Percentiles rank a stretch among this genome's conserved stretches.
Evolutionary conservation across 2,329 filamentous ascomycete species (phyloP).

Genomic region (Verticillium zaregamsianum): DNA sequence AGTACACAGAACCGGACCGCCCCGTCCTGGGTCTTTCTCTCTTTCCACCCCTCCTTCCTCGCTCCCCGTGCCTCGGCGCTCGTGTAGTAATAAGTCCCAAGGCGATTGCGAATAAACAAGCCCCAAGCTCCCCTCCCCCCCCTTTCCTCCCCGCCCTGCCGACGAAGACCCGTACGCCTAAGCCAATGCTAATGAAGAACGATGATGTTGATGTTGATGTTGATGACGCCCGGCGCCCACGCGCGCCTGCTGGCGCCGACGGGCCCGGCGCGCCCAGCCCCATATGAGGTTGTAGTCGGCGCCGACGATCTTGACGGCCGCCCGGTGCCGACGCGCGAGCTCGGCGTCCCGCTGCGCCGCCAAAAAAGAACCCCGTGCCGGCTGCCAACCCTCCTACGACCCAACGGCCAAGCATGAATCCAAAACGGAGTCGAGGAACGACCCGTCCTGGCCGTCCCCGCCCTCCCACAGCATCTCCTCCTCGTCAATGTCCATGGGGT

Average conservation of each 20-base stretch:
- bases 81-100: not conserved
- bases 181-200: not conserved
- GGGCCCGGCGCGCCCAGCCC: not conserved
- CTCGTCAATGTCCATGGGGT: constrained; percentile 56
- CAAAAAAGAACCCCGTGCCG: not conserved
- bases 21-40: not conserved
- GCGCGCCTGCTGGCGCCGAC: not conserved
- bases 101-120: not conserved
- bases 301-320: not conserved
- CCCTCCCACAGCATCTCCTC: constrained; percentile 59
- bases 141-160: not conserved
- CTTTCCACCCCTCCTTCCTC: not conserved
- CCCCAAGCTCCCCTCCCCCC: not conserved
- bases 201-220: not conserved
- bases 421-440: constrained; percentile 51
- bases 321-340: not conserved
- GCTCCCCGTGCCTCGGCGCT: not conserved
- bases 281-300: not conserved
- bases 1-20: not conserved
- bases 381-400: constrained; percentile 17
- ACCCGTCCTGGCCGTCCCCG: constrained; percentile 45
- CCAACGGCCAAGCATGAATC: constrained; percentile 51
- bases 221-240: not conserved
- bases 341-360: not conserved
- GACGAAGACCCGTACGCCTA: not conserved